Evolutionary conservation across 2,329 filamentous ascomycete species (phyloP).

Genomic region (Elsinoe necatrix): DNA sequence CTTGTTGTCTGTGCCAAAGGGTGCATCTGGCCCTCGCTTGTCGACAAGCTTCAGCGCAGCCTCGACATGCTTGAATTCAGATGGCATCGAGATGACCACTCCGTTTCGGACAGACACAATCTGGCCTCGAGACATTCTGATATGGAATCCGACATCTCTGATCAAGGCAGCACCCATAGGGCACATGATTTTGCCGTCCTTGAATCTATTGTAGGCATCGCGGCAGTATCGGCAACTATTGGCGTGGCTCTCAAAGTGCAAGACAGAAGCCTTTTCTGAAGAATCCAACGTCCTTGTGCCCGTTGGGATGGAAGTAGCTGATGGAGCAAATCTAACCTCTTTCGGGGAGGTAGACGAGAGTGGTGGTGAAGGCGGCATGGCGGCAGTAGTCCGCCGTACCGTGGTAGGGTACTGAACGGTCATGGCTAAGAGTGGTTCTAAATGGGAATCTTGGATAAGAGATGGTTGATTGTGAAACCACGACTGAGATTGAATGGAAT

Average conservation of each 20-base stretch:
- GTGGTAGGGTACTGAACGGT: not conserved
- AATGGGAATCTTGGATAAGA: not conserved
- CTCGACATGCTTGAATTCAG: not conserved
- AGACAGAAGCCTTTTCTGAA: not conserved
- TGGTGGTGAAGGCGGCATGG: conserved; percentile 8
- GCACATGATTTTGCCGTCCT: conserved; percentile 8
- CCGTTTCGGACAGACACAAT: not conserved
- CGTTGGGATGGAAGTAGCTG: not conserved
- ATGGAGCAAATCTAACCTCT: not conserved
- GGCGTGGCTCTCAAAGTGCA: conserved; percentile 3
- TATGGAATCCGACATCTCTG: not conserved
- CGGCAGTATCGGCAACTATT: not conserved
- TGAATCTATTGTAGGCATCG: conserved; percentile 8
- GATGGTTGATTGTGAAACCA: not conserved
- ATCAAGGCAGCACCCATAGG: not conserved
- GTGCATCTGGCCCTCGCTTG: not conserved
- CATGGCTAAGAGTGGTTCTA: not conserved
- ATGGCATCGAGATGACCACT: not conserved
- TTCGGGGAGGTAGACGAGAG: not conserved
- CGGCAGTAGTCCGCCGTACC: not conserved
- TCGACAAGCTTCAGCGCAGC: conserved; percentile 4
- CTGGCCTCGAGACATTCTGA: not conserved
- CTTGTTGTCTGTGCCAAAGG: conserved; percentile 4
- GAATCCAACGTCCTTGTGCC: not conserved
- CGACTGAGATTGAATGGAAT: not conserved